Evolutionary conservation across 768 basidiomycete genomes (phyloP).

Genomic region (Trametes sanguinea): DNA sequence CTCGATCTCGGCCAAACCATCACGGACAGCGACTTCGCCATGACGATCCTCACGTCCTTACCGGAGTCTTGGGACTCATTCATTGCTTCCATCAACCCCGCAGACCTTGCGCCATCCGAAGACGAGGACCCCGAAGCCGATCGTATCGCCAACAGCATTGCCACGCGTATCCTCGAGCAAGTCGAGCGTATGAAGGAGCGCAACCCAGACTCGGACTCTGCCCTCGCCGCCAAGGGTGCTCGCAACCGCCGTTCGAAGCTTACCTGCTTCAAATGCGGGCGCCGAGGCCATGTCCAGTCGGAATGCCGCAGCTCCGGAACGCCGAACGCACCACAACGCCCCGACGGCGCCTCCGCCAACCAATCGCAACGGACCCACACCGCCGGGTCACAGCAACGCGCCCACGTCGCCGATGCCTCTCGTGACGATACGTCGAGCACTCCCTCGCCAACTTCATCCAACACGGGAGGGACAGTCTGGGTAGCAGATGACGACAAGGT

Average conservation of each 20-base stretch:
- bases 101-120: not conserved
- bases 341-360: not conserved
- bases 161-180: constrained; percentile 21
- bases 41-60: constrained; percentile 36
- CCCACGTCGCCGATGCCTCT: not conserved
- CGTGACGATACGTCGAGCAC: not conserved
- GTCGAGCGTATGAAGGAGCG: not conserved
- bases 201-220: not conserved
- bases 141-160: constrained; percentile 13
- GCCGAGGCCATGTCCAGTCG: not conserved
- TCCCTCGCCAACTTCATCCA: not conserved
- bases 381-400: too few species aligned
- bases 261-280: constrained; percentile 9
- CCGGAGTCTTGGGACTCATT: constrained; percentile 41
- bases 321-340: not conserved
- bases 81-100: constrained; percentile 23
- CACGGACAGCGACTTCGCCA: constrained; percentile 34
- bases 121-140: not conserved
- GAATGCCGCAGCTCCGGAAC: constrained; percentile 3
- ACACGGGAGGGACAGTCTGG: constrained; percentile 1
- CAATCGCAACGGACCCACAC: too few species aligned
- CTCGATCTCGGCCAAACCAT: constrained; percentile 29
- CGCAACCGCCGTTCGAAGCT: not conserved
- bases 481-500: not conserved
- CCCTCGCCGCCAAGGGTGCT: not conserved